These are phyloP conservation scores for Starmerella geochares DNA, from an alignment of 805 yeast genomes.

Conservation along the genomic window DNA sequence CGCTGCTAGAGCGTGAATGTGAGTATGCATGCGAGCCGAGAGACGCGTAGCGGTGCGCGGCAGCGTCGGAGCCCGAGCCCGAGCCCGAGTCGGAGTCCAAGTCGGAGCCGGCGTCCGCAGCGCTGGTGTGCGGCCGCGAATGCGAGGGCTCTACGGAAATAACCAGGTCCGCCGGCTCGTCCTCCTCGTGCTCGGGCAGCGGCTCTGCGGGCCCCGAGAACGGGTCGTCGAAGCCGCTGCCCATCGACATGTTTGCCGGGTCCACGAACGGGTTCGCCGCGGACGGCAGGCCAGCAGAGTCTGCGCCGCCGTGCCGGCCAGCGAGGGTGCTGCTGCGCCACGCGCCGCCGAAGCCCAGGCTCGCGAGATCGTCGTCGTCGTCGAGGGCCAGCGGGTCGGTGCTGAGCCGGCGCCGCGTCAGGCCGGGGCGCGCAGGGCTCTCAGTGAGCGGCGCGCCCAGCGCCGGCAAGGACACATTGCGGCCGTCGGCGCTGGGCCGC, in stretches of 20 bases:
- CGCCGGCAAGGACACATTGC: background rate
- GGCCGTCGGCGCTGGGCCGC: background rate
- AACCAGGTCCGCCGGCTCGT: background rate
- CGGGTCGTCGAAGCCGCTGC: background rate
- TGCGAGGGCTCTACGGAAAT: background rate
- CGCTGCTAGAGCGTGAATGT: background rate
- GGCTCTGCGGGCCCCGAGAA: background rate
- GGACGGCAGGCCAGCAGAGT: background rate
- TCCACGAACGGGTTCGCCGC: background rate
- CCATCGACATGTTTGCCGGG: background rate
- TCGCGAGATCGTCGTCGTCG: conserved; percentile 5
- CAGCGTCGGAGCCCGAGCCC: background rate
- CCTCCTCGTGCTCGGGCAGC: background rate
- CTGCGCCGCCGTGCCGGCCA: background rate
- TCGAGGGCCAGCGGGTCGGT: background rate
- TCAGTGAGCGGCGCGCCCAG: background rate
- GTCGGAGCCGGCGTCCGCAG: background rate
- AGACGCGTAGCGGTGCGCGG: background rate
- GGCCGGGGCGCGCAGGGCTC: background rate
- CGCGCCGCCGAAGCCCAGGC: conserved; percentile 2
- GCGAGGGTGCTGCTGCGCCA: background rate
- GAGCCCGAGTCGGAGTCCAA: background rate
- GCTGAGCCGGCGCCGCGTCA: background rate
- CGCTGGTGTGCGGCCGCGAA: background rate
- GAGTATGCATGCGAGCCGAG: background rate